These are phyloP conservation scores for Eucalyptus regnans DNA, from an alignment of 345 rosid genomes.

Conservation along the genomic window DNA sequence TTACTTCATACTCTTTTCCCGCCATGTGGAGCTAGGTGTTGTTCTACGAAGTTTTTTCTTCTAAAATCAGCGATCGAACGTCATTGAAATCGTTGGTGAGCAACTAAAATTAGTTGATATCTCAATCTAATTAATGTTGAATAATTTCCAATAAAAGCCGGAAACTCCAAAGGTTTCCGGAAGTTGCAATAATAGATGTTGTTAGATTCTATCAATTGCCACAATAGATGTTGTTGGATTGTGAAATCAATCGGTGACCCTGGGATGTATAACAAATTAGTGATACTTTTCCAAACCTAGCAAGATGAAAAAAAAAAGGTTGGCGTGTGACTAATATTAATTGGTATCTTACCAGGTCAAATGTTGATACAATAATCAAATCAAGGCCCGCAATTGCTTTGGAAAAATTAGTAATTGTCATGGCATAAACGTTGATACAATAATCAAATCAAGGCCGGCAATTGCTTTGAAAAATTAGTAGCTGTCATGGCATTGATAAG, in stretches of 20 bases:
- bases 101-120: too few species aligned
- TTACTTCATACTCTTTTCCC: too few species aligned
- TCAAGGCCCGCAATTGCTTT: too few species aligned
- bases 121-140: neutral
- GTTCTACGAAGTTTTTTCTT: too few species aligned
- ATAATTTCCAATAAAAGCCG: neutral
- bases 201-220: neutral
- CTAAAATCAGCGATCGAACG: too few species aligned
- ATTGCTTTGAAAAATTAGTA: neutral
- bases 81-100: too few species aligned
- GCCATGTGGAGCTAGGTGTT: too few species aligned
- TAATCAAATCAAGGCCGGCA: neutral
- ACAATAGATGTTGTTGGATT: too few species aligned
- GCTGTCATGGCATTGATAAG: neutral
- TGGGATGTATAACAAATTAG: too few species aligned
- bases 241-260: rapidly evolving
- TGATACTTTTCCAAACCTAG: neutral
- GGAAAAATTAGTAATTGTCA: neutral
- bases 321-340: neutral
- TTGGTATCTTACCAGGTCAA: neutral
- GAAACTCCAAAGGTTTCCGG: too few species aligned
- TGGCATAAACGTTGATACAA: neutral
- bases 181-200: neutral
- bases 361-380: neutral
- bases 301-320: neutral